Conservation (phyloP, 495 filamentous ascomycete genomes). For the Lentithecium fluviatile region DNA sequence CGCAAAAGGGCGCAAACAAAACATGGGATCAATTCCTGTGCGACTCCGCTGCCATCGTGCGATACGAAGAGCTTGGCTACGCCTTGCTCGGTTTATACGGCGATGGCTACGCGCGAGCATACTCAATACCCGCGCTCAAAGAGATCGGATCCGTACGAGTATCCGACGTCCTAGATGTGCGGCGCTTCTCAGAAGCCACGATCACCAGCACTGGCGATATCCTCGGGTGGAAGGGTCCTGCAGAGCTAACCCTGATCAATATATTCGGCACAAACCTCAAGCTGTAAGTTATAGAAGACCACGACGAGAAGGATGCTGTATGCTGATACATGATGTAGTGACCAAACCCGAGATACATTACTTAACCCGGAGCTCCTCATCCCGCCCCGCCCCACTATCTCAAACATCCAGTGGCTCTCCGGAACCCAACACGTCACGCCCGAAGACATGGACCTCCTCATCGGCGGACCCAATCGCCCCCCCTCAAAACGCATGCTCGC, state of each 20-base stretch:
- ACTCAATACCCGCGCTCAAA: constrained; percentile 80
- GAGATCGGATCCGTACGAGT: constrained; percentile 72
- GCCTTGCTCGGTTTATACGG: constrained; percentile 81
- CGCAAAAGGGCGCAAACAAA: constrained; percentile 82
- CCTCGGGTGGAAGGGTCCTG: constrained; percentile 85
- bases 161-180: constrained; percentile 65
- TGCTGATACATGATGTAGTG: constrained; percentile 46
- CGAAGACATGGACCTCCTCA: constrained; percentile 85
- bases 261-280: constrained; percentile 72
- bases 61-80: constrained; percentile 67
- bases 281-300: constrained; percentile 49
- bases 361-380: constrained; percentile 69
- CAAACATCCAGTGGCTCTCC: constrained; percentile 91
- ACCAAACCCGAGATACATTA: constrained; percentile 64
- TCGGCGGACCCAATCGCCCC: constrained; percentile 84
- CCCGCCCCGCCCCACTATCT: constrained; percentile 89
- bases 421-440: constrained; percentile 90
- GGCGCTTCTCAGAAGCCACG: constrained; percentile 62
- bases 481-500: constrained; percentile 75
- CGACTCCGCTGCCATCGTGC: constrained; percentile 70
- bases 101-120: constrained; percentile 73
- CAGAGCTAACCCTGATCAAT: constrained; percentile 75
- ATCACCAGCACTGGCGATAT: constrained; percentile 77
- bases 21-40: constrained; percentile 80
- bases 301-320: no score